These are phyloP conservation scores for Neurospora sp. DNA, from an alignment of 495 filamentous ascomycete genomes.

Conservation along the genomic window DNA sequence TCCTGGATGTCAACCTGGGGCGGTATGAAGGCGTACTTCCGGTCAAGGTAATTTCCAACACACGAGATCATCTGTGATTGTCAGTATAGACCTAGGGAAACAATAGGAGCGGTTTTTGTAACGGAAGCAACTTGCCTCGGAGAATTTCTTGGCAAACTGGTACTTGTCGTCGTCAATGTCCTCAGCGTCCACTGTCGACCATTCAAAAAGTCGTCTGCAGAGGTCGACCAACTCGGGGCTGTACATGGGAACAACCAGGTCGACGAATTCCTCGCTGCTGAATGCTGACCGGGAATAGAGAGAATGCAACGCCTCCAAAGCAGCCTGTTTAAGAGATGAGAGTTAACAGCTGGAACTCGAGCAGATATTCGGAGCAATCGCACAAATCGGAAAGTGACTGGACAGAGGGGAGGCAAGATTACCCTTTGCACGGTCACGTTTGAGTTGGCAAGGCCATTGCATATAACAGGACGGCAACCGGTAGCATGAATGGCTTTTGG, in stretches of 20 bases:
- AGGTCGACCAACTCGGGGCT: constrained; percentile 56
- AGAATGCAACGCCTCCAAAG: constrained; percentile 72
- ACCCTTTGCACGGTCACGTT: constrained; percentile 57
- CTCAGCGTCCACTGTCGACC: constrained; percentile 67
- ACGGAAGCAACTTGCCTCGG: constrained; percentile 52
- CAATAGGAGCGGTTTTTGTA: neutral
- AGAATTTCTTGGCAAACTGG: constrained; percentile 81
- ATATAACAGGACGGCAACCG: constrained; percentile 60
- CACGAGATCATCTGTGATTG: constrained; percentile 63
- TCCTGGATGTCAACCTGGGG: constrained; percentile 51
- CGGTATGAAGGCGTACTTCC: constrained; percentile 53
- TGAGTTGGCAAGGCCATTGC: constrained; percentile 60
- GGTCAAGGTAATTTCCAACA: constrained; percentile 72
- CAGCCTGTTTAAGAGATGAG: constrained; percentile 43
- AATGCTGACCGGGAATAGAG: constrained; percentile 68
- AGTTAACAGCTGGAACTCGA: constrained; percentile 3
- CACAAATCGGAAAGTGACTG: constrained; percentile 44
- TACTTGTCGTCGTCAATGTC: constrained; percentile 88
- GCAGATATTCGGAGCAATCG: constrained; percentile 1
- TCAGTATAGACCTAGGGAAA: constrained; percentile 12
- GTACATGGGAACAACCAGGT: constrained; percentile 72
- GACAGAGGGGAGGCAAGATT: neutral
- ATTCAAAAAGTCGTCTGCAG: constrained; percentile 68
- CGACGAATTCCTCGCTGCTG: constrained; percentile 67
- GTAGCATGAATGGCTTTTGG: constrained; percentile 66